These are phyloP conservation scores for Rhodotorula sphaerocarpa DNA, from an alignment of 768 basidiomycete species.

Conservation along the genomic window DNA sequence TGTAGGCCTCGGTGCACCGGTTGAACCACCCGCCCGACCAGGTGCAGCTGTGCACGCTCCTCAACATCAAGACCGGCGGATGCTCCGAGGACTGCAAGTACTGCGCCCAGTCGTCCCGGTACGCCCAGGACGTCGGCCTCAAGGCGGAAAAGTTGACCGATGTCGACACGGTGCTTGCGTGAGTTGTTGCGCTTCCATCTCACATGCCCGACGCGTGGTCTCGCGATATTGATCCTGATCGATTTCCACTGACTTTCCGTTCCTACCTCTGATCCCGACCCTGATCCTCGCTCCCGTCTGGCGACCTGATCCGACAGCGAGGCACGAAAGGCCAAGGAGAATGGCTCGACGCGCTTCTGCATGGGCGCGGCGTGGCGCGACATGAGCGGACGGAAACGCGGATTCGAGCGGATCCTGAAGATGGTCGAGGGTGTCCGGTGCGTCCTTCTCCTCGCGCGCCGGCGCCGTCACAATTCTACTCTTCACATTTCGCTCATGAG, in stretches of 20 bases:
- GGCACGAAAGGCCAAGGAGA: conserved; percentile 85
- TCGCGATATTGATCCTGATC: background rate
- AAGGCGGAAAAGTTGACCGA: conserved; percentile 79
- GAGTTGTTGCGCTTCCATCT: background rate
- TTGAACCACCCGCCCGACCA: conserved; percentile 77
- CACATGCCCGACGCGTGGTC: background rate
- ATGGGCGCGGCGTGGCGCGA: conserved; percentile 99
- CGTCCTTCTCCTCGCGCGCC: background rate
- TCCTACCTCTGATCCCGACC: background rate
- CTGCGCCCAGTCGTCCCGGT: conserved; percentile 93
- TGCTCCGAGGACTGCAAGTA: conserved; percentile 97
- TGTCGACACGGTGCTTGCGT: conserved; percentile 77
- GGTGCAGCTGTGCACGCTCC: conserved; percentile 90
- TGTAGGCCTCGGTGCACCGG: conserved; percentile 61
- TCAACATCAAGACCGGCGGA: conserved; percentile 99
- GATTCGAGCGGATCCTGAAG: conserved; percentile 81
- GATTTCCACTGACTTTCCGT: background rate
- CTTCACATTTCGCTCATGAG: background rate
- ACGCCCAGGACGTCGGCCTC: conserved; percentile 64
- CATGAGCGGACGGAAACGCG: conserved; percentile 79
- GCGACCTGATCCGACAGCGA: conserved; percentile 45
- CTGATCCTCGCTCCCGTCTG: no score
- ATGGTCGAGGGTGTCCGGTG: conserved; percentile 61
- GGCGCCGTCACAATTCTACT: background rate
- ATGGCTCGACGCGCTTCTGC: conserved; percentile 94